Conservation (phyloP, 176 grass and related monocot species). For the Cenchrus americanus region DNA sequence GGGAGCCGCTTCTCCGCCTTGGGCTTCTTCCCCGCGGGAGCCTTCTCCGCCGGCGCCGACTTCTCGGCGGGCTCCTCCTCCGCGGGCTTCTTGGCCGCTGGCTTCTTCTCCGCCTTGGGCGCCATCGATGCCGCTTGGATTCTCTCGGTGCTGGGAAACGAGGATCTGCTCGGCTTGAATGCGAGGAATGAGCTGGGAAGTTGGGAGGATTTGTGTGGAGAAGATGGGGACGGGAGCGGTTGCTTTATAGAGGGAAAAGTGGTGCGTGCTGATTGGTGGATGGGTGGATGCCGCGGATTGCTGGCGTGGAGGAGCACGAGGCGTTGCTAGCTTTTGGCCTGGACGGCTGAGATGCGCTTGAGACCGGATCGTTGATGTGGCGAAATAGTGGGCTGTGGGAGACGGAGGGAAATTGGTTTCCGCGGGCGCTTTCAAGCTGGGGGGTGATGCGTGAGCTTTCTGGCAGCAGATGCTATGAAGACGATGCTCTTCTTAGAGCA, state of each 20-base stretch:
- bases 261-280: constrained; percentile 28
- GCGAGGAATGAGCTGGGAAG: not conserved
- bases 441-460: too few species aligned
- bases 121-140: constrained; percentile 1
- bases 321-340: not conserved
- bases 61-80: constrained; percentile 28
- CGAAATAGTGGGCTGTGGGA: not conserved
- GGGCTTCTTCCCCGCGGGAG: constrained; percentile 32
- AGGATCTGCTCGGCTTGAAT: not conserved
- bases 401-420: not conserved
- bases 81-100: constrained; percentile 22
- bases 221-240: not conserved
- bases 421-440: not conserved
- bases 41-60: constrained; percentile 28
- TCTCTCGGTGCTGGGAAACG: not conserved
- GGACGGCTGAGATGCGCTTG: not conserved
- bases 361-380: constrained; percentile 21
- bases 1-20: constrained; percentile 28
- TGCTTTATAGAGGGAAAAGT: not conserved
- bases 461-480: too few species aligned
- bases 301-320: not conserved
- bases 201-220: not conserved
- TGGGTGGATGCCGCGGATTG: not conserved
- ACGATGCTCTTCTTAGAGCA: too few species aligned
- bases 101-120: constrained; percentile 45